Conservation (phyloP, 345 rosid species). For the Crucihimalaya himalaica region DNA sequence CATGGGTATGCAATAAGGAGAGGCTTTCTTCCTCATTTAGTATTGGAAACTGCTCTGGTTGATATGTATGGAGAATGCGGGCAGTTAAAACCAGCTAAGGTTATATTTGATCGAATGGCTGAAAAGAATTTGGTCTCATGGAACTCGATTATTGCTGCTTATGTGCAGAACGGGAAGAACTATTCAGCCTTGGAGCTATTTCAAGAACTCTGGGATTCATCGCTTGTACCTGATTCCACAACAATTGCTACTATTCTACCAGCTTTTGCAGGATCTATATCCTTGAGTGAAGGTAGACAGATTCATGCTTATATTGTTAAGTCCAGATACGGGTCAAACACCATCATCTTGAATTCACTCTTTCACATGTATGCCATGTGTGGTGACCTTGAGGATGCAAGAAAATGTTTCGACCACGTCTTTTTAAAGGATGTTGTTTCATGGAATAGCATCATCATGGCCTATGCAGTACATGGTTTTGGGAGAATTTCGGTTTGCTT, state of each 20-base stretch:
- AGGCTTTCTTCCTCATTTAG: constrained; percentile 60
- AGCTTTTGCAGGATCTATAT: constrained; percentile 62
- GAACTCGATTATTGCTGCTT: constrained; percentile 70
- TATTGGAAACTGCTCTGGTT: constrained; percentile 69
- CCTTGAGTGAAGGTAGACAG: constrained; percentile 54
- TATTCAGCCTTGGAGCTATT: constrained; percentile 58
- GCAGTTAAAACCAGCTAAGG: constrained; percentile 47
- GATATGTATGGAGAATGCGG: constrained; percentile 63
- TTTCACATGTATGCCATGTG: constrained; percentile 69
- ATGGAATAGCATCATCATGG: constrained; percentile 83
- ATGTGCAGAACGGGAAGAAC: constrained; percentile 52
- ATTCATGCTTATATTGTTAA: constrained; percentile 57
- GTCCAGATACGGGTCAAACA: constrained; percentile 44
- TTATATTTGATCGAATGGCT: constrained; percentile 48
- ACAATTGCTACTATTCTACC: constrained; percentile 66
- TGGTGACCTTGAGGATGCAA: constrained; percentile 67
- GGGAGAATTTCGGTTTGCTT: constrained; percentile 52
- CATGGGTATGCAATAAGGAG: constrained; percentile 70
- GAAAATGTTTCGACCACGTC: constrained; percentile 50
- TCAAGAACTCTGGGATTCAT: constrained; percentile 44
- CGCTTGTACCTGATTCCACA: constrained; percentile 54
- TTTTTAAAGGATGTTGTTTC: constrained; percentile 57
- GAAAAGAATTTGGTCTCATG: constrained; percentile 64
- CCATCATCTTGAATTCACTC: constrained; percentile 59
- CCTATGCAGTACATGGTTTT: constrained; percentile 66